Conservation (phyloP, 106 monocot genomes). For the Xerophyta viscosa region DNA sequence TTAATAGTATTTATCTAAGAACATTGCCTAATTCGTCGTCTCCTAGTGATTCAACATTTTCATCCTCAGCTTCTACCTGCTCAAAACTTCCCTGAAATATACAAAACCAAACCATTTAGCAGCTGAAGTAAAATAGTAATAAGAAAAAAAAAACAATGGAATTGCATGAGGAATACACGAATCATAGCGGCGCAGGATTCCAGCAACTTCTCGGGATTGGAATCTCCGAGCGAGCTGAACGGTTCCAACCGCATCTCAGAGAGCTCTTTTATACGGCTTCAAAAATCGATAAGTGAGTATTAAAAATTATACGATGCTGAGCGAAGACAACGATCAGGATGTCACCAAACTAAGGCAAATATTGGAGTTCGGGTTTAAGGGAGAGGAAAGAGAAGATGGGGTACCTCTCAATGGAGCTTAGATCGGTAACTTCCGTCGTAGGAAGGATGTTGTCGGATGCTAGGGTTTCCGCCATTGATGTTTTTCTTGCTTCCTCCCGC, state of each 20-base stretch:
- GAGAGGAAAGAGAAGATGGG: too few species aligned
- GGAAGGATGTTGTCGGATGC: too few species aligned
- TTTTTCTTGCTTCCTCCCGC: too few species aligned
- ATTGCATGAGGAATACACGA: conserved; percentile 8
- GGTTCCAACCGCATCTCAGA: conserved; percentile 3
- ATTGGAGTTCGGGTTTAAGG: too few species aligned
- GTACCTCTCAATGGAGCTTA: too few species aligned
- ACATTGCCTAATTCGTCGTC: conserved; percentile 25
- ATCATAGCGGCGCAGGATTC: conserved; percentile 12
- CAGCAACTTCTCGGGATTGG: conserved; percentile 11
- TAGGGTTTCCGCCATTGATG: too few species aligned
- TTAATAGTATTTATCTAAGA: not conserved
- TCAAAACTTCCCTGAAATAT: conserved; percentile 7
- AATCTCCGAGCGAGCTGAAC: not conserved
- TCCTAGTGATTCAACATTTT: conserved; percentile 4
- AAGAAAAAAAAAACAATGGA: conserved; percentile 3
- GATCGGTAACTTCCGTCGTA: too few species aligned
- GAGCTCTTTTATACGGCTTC: conserved; percentile 31
- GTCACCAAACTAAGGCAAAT: too few species aligned
- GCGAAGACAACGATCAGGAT: too few species aligned
- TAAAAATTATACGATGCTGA: too few species aligned
- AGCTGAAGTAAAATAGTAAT: not conserved
- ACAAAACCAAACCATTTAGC: too few species aligned
- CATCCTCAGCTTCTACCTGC: conserved; percentile 12
- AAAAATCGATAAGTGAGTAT: not conserved